Evolutionary conservation across 2,329 filamentous ascomycete species (phyloP).

Genomic region (Allantophomopsis lycopodina): DNA sequence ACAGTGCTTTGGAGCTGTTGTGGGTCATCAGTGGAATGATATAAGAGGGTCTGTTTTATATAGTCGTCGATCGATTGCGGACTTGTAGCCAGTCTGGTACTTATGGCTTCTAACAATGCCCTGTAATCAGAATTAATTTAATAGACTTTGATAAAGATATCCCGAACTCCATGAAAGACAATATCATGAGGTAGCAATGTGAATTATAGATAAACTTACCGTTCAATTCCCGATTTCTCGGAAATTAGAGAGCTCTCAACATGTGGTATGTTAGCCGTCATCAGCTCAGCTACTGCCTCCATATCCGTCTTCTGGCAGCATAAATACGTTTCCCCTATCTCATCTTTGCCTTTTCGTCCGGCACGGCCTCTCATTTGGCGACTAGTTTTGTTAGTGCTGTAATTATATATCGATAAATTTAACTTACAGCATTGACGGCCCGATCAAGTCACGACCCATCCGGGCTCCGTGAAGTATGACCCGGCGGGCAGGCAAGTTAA

Average conservation of each 20-base stretch:
- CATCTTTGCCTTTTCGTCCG: conserved; percentile 66
- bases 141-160: no score
- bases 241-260: conserved; percentile 55
- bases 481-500: conserved; percentile 59
- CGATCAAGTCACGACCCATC: conserved; percentile 67
- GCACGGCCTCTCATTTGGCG: conserved; percentile 71
- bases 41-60: conserved; percentile 52
- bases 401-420: neutral
- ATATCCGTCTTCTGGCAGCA: conserved; percentile 58
- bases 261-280: conserved; percentile 58
- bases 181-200: neutral
- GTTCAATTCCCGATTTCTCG: conserved; percentile 54
- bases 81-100: conserved; percentile 53
- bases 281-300: conserved; percentile 53
- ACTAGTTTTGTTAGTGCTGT: conserved; percentile 19
- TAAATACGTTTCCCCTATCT: conserved; percentile 63
- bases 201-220: conserved; percentile 23
- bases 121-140: conserved; percentile 21
- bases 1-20: conserved; percentile 37
- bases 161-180: no score
- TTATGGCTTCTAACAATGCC: conserved; percentile 58
- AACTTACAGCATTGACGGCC: conserved; percentile 55
- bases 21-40: conserved; percentile 35
- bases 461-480: conserved; percentile 64
- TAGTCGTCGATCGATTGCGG: conserved; percentile 53